Evolutionary conservation across 2,329 filamentous ascomycete species (phyloP), one percentile per base, ranked within the genome.

Genomic region (Scedosporium apiospermum): DNA sequence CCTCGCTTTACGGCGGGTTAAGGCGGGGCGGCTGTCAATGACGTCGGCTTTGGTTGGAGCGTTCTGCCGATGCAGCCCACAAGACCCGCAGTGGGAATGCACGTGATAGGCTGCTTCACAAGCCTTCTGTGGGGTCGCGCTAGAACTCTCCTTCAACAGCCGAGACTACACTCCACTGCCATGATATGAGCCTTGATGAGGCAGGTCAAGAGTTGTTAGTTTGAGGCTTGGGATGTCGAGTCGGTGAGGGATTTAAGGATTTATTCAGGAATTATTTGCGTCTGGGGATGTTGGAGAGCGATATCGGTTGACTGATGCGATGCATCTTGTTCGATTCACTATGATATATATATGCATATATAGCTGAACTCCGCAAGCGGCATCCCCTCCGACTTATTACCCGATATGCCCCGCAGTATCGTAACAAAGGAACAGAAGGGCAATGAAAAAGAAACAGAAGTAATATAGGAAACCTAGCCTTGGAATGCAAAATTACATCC

Each of bases 1-100:
- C 46, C 55, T 58, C 55, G 55, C 55, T 58, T 58, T 58, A 9
- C 55, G 26, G 26, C 55, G 55, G 55, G 55, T 38, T 58, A 58
- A 41, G 12, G 16, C 9, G 55, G 55, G 23, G 55, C 26, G n/a
- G 23, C 9, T n/a, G 4, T n/a, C 44, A 41, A 30, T 41, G 41
- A 57, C 16, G 57, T 18, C 21, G 46, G 42, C 16, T 9, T 30
- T 55, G 21, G 18, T 23, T 55, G 23, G 23, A 38, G 34, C 6
- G 34, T 38, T 38, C 10, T 38, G 51, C 51, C 51, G 51, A 55
- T 55, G 23, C 51, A 23, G 51, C 51, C 18, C 23, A 49, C 18
- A 21, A 18, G 44, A 14, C 44, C 44, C 44, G 14, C 44, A 21
- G n/a, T 21, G 5, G 16, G 4, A 7, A n/a, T 2, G 44, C 44